Evolutionary conservation across 257 asterid species (phyloP), one percentile per base, ranked within the genome.

Genomic region (Capsicum pubescens): DNA sequence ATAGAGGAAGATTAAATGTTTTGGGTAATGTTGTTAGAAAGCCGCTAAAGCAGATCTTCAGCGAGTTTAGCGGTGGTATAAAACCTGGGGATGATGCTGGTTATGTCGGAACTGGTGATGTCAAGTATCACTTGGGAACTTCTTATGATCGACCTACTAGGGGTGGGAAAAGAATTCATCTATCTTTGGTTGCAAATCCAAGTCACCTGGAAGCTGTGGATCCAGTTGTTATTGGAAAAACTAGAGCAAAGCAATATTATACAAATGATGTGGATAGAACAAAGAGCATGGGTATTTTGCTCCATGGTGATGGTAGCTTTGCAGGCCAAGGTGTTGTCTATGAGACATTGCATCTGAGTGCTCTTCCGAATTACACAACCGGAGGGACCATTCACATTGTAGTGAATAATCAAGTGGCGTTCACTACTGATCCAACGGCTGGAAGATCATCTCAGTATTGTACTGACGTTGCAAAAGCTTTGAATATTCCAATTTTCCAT

Each of bases 381-480:
- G 89, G 89, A 19, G 97, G 95, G 44, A 93, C 97, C 50, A 90
- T 93, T 82, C 97, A 93, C 87, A 91, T 93, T 63, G 95, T 93
- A 56, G 95, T 93, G 85, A 93, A 93, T 89, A 93, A 93, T 84
- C 97, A 91, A 86, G 95, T 93, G 83, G 97, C 94, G 8, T 93
- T 93, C 87, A 93, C 97, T 64, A 93, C 95, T 42, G 94, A 93
- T 83, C 95, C 94, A 48, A 60, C 50, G 74, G 57, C 92, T 0
- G 95, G 94, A 87, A 89, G 97, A 89, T 93, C 97, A 84, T 90
- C 97, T 54, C 95, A 91, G 90, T 93, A 93, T 80, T 93, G 95
- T 86, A 93, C 95, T 35, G 97, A 93, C 83, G 94, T 92, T 86
- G 97, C 97, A 17, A 93, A 93, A 85, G 94, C 93, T 78, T 83